Base-by-base conservation (phyloP, 495 filamentous ascomycete genomes). In the Lasiosphaeriaceae sp. region DNA sequence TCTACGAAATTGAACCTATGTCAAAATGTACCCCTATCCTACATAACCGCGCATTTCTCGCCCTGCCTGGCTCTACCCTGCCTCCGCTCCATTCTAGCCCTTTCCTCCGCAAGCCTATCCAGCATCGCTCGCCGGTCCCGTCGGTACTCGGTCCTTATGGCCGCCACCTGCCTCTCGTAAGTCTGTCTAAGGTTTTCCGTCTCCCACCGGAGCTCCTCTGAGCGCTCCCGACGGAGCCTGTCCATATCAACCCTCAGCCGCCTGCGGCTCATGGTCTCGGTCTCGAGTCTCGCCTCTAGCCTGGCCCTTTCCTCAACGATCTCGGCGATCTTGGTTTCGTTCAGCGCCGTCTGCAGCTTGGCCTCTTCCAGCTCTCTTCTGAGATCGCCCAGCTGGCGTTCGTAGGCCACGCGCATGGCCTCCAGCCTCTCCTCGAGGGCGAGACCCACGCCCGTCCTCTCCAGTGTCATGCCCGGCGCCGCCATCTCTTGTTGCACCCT, bases 401-500 rank as follows among this genome's bases (percentile, higher is more conserved):
- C 49, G 29, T 51, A 51, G 9, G 49, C 26, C n/a, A 21, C 26
- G 11, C 29, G 49, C 49, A 51, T 51, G 11, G 26, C 49, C 49
- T 51, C 49, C n/a, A 51, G 35, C 26, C 49, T 34, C 2, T 17
- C 20, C 24, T 51, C 49, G 2, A 51, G 24, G 16, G 49, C 49
- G n/a, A 37, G 20, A n/a, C 49, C 49, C 7, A 51, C 49, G 4
- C 26, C 49, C 4, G 49, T 51, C 11, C 31, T 24, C 14, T 51
- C 49, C 9, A 51, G 17, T 16, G 49, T 51, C 12, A n/a, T 16
- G 19, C 49, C 49, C 26, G 20, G n/a, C n/a, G n/a, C 49, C 4
- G 49, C 49, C 29, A 51, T 51, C 49, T 51, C 49, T 2, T 29
- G 49, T 17, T 51, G 49, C 12, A 51, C 49, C 0, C 49, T 14